phyloP scores from a whole-genome alignment of 495 filamentous ascomycete species.

The Stereocaulon alpinum region DNA sequence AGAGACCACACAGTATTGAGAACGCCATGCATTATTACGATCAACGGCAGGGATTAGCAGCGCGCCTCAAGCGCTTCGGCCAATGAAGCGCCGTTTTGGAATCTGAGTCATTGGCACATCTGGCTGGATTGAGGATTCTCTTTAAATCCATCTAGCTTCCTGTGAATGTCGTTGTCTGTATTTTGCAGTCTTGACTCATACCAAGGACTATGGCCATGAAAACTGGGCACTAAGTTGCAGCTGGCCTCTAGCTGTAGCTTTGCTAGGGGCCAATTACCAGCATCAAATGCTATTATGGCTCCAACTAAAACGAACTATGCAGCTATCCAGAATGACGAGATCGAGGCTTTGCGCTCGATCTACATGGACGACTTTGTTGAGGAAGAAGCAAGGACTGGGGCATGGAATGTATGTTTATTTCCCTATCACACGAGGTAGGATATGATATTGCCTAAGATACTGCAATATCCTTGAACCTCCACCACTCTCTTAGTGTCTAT shows the following conservation, averaged over 20 bases:
- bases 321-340: slow-evolving; percentile 76
- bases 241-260: slow-evolving; percentile 1
- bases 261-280: not conserved
- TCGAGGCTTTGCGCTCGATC: slow-evolving; percentile 78
- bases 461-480: too few relatives aligned
- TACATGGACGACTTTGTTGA: slow-evolving; percentile 85
- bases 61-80: not conserved
- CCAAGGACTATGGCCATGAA: not conserved
- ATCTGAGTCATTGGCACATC: not conserved
- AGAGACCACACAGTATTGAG: not conserved
- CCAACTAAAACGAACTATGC: slow-evolving; percentile 57
- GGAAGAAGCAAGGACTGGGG: slow-evolving; percentile 57
- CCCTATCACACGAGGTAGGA: too few relatives aligned
- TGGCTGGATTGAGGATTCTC: too few relatives aligned
- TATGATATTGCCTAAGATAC: too few relatives aligned
- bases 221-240: not conserved
- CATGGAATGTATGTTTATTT: slow-evolving; percentile 54
- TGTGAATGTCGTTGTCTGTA: not conserved
- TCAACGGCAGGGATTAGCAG: not conserved
- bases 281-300: not conserved
- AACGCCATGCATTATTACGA: not conserved
- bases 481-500: too few relatives aligned
- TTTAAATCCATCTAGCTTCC: too few relatives aligned
- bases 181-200: not conserved
- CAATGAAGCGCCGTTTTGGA: not conserved